phyloP scores from a whole-genome alignment of 1,284 basidiomycete genomes.

The Coniferiporia weirii region DNA sequence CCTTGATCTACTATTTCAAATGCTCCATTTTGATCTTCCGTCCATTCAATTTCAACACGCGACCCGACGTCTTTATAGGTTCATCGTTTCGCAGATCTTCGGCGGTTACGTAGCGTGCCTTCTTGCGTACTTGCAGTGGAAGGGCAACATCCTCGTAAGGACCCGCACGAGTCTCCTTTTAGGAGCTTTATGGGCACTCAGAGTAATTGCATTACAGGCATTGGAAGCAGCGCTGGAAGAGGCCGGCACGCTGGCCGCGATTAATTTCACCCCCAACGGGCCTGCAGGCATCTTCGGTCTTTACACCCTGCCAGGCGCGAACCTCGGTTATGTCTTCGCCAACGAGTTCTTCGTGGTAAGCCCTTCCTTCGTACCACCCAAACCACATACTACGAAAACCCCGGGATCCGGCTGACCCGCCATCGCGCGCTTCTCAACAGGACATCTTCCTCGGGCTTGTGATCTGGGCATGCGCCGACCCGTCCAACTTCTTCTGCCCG shows the following conservation, averaged over 20 bases:
- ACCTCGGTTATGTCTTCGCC: conserved; percentile 49
- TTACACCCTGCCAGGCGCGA: conserved; percentile 43
- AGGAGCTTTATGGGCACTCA: conserved; percentile 1
- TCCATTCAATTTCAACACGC: not conserved
- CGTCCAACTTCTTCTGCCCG: conserved; percentile 55
- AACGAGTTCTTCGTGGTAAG: conserved; percentile 64
- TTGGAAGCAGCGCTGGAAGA: conserved; percentile 39
- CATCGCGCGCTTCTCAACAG: conserved; percentile 29
- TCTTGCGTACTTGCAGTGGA: conserved; percentile 58
- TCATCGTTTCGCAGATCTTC: conserved; percentile 57
- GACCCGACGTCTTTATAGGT: conserved; percentile 33
- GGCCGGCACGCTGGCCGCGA: conserved; percentile 35
- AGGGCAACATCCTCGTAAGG: conserved; percentile 40
- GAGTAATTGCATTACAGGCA: conserved; percentile 22
- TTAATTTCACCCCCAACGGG: conserved; percentile 55
- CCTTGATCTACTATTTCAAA: not conserved
- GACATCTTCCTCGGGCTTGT: conserved; percentile 59
- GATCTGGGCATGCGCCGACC: conserved; percentile 56
- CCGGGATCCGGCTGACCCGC: too few relatives aligned
- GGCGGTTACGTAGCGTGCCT: conserved; percentile 59
- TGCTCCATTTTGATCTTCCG: not conserved
- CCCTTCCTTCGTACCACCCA: conserved; percentile 9
- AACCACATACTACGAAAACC: not conserved
- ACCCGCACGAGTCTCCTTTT: not conserved
- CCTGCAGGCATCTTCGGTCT: conserved; percentile 60